Percentiles rank a stretch among this genome's conserved stretches.
These are phyloP conservation scores for Stellera chamaejasme DNA, from an alignment of 345 rosid species.

Conservation along the genomic window DNA sequence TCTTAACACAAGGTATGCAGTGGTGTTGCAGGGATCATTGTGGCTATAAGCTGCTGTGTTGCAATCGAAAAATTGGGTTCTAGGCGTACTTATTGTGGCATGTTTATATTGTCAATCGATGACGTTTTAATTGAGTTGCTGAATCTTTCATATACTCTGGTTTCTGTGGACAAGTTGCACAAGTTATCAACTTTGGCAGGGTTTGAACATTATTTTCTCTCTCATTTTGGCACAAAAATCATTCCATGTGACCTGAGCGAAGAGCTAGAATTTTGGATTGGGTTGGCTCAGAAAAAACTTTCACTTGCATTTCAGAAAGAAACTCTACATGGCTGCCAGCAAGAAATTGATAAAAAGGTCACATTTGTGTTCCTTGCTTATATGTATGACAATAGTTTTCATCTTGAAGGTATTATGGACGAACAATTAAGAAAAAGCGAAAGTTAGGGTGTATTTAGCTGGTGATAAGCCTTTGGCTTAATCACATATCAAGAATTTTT, in stretches of 20 bases:
- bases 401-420: too few species aligned
- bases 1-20: conserved; percentile 36
- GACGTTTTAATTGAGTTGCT: conserved; percentile 40
- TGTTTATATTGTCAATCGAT: conserved; percentile 24
- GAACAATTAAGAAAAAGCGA: too few species aligned
- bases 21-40: conserved; percentile 65
- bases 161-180: conserved; percentile 46
- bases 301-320: conserved; percentile 39
- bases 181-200: conserved; percentile 55
- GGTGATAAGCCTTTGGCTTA: too few species aligned
- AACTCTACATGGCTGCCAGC: conserved; percentile 16
- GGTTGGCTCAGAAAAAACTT: conserved; percentile 55
- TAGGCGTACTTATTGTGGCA: conserved; percentile 28
- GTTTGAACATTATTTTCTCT: conserved; percentile 48
- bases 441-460: too few species aligned
- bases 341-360: conserved; percentile 29
- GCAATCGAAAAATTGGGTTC: conserved; percentile 47
- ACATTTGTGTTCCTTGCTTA: conserved; percentile 9
- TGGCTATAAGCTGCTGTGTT: conserved; percentile 54
- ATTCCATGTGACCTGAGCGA: conserved; percentile 35
- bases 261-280: conserved; percentile 68
- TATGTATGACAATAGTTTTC: too few species aligned
- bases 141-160: conserved; percentile 38
- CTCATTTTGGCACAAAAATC: conserved; percentile 45
- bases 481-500: too few species aligned